Conservation (phyloP, 768 basidiomycete genomes). For the Fibroporia radiculosa region DNA sequence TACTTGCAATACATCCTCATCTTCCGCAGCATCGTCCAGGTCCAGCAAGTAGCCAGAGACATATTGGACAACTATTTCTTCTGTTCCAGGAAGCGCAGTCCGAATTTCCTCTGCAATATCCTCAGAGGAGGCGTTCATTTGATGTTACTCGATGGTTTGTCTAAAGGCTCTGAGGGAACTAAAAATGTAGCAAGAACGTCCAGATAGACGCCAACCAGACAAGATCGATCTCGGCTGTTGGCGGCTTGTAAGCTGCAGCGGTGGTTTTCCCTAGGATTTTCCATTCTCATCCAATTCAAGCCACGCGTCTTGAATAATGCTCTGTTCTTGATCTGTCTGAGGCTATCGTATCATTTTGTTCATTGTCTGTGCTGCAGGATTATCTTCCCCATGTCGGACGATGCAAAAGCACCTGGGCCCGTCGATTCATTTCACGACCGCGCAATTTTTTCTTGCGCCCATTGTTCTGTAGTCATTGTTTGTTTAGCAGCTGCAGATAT, state of each 20-base stretch:
- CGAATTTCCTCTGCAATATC: conserved; percentile 80
- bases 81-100: conserved; percentile 60
- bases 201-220: no score
- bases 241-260: no score
- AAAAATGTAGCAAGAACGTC: background rate
- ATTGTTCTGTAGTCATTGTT: conserved; percentile 67
- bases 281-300: no score
- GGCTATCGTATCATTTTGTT: no score
- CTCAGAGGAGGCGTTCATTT: conserved; percentile 12
- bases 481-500: conserved; percentile 18
- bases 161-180: background rate
- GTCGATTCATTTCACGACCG: conserved; percentile 44
- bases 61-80: conserved; percentile 82
- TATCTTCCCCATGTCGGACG: no score
- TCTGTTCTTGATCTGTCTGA: no score
- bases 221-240: no score
- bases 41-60: conserved; percentile 83
- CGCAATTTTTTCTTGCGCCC: conserved; percentile 61
- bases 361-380: no score
- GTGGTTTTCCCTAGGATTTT: no score
- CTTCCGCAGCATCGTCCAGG: conserved; percentile 83
- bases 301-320: no score
- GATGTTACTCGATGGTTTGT: background rate
- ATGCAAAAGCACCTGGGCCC: no score
- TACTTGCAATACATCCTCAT: conserved; percentile 78